A percentile compares a stretch with the other conserved stretches of the same genome.
Evolutionary conservation across 2,329 filamentous ascomycete species (phyloP).

Genomic region (Neofusicoccum cordaticola): DNA sequence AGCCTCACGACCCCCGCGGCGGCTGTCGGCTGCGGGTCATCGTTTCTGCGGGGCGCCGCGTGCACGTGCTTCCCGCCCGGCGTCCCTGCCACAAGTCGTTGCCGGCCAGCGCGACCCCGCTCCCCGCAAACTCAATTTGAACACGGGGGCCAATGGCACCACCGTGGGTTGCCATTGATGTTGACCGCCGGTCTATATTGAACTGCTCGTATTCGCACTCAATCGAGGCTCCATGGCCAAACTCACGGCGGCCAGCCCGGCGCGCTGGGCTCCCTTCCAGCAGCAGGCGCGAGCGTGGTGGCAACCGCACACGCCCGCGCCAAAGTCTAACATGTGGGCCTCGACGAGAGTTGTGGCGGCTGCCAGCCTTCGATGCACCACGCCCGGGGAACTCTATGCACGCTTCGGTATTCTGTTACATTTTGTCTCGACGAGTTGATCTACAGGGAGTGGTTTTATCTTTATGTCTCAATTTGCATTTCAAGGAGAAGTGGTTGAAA

Average conservation of each 20-base stretch:
- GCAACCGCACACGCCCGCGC: not conserved
- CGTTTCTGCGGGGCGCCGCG: not conserved
- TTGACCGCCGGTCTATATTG: not conserved
- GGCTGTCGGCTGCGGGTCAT: not conserved
- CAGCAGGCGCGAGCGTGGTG: not conserved
- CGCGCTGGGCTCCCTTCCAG: not conserved
- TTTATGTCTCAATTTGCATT: constrained; percentile 16
- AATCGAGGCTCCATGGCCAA: too few species aligned
- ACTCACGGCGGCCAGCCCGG: not conserved
- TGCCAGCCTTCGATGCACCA: not conserved
- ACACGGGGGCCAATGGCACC: not conserved
- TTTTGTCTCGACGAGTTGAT: constrained; percentile 15
- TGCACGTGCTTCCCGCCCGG: not conserved
- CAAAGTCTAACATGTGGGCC: not conserved
- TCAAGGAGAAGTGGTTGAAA: constrained; percentile 9
- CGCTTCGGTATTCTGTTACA: constrained; percentile 12
- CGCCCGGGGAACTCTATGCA: not conserved
- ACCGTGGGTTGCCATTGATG: not conserved
- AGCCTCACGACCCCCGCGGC: not conserved
- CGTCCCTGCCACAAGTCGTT: not conserved
- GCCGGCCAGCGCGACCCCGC: not conserved
- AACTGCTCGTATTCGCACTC: not conserved
- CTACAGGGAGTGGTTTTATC: constrained; percentile 12
- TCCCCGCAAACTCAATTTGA: not conserved
- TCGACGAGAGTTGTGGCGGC: not conserved